Evolutionary conservation across 305 asterid genomes (phyloP), one percentile per base, ranked within the genome.

Genomic region (Fraxinus ornus): DNA sequence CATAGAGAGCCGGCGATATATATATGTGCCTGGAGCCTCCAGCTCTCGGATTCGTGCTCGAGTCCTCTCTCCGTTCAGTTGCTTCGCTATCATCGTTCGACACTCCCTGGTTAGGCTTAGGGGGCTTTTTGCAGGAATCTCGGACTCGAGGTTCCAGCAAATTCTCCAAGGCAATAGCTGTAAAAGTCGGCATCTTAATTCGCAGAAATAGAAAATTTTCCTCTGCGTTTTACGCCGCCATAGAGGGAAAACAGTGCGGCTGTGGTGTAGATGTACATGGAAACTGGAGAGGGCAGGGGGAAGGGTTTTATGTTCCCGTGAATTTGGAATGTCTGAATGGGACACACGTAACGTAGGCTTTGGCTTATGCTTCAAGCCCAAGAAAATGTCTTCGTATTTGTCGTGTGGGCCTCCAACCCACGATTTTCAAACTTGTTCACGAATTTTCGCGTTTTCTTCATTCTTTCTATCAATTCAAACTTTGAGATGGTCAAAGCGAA

Each of bases 1-100:
- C 85, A 70, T 94, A 91, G 80, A 93, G 81, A 28, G 92, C 91
- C 78, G 98, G 97, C 10, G 95, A 88, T 79, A 94, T 92, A 83
- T 88, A 93, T 41, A 93, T 78, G 82, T 94, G 98, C 71, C 87
- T 91, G 10, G 93, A 55, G 52, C 81, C 87, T 30, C 71, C 41
- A 37, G 47, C 9, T 32, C 36, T 82, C 24, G 82, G 78, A 26
- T 62, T 17, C 49, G 87, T 76, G 22, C 71, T 41, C 9, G 4
- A 75, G 33, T 62, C 57, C 35, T 81, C 82, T 24, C n/a, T 26
- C 62, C 10, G 52, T 28, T 66, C 26, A 7, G 44, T 80, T 2
- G 47, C 79, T 19, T 64, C 81, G 33, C 49, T 30, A 10, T 41
- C 74, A 26, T 39, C 66, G 0, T 37, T 32, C 15, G n/a, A 9